Base-by-base conservation (phyloP, 1,284 basidiomycete species). In the Pseudozyma sp. region DNA sequence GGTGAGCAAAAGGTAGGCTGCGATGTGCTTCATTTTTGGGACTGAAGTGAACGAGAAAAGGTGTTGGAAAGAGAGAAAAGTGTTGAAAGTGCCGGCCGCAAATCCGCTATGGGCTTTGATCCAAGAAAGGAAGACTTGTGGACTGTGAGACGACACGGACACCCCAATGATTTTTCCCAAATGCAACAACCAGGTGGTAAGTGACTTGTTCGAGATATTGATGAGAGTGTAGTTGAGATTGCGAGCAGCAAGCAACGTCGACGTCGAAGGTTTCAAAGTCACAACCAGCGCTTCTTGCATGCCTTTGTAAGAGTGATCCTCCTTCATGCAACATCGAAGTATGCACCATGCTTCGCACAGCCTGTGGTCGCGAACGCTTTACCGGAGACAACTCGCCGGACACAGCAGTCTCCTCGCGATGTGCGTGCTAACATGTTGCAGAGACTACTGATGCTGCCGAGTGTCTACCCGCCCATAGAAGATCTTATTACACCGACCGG, bases 1-100 rank as follows among this genome's bases (percentile, higher is more conserved):
- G 87, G 93, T 92, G 88, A 98, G 94, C 87, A 99, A 93, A 80
- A 99, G 91, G 90, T 97, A 99, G 81, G 84, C 82, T 18, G 83
- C 85, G 71, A 82, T 81, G 72, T 77, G 70, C 81, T 83, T 83
- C 84, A 84, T 83, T 70, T 64, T 79, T 19, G 18, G 21, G 38
- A 21, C 39, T 40, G 45, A 47, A 47, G 25, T 18, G 19, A 14
- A n/a, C 3, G 8, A 18, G 25, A 47, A 47, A 12, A 21, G 45
- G 21, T 47, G 45, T 47, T 47, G 25, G 18, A 47, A 14, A 25
- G 50, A 13, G 12, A 13, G 42, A 61, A 44, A 55, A 51, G 58
- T 47, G 44, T 51, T 52, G 45, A 65, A 73, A 69, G 59, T 61
- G 61, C 70, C 54, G 74, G 77, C 81, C 82, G 79, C 73, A 83